phyloP scores from a whole-genome alignment of 2,329 filamentous ascomycete genomes.

The Clarireedia monteithiana region DNA sequence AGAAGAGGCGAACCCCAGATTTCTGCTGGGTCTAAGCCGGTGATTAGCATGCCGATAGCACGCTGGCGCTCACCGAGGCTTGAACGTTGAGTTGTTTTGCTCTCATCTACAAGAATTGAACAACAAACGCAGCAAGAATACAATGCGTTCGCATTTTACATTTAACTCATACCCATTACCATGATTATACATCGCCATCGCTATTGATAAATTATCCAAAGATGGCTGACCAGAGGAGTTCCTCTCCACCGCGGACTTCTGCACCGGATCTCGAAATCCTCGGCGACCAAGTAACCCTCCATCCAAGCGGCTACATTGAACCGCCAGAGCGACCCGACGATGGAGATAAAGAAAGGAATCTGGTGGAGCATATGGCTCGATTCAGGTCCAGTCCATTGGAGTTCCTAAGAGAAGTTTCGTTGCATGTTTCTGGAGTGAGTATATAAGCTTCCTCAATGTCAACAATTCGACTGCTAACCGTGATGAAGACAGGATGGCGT shows the following conservation, averaged over 20 bases:
- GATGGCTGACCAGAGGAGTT: conserved; percentile 29
- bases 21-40: not conserved
- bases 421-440: conserved; percentile 70
- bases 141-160: not conserved
- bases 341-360: conserved; percentile 55
- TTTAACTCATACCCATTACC: not conserved
- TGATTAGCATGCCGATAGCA: not conserved
- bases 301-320: conserved; percentile 62
- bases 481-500: conserved; percentile 67
- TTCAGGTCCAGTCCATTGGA: conserved; percentile 66
- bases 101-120: not conserved
- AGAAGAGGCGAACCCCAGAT: conserved; percentile 6
- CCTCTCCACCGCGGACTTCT: conserved; percentile 35
- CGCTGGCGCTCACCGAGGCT: conserved; percentile 2
- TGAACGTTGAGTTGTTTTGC: no score
- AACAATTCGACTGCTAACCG: not conserved
- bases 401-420: conserved; percentile 87
- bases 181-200: not conserved
- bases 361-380: conserved; percentile 77
- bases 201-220: not conserved
- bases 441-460: not conserved
- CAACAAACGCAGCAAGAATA: not conserved
- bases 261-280: conserved; percentile 73
- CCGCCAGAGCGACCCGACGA: conserved; percentile 35
- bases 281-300: conserved; percentile 65